Evolutionary conservation across 805 yeast genomes (phyloP), one percentile per base, ranked within the genome.

Genomic region (Starmerella roubikii): DNA sequence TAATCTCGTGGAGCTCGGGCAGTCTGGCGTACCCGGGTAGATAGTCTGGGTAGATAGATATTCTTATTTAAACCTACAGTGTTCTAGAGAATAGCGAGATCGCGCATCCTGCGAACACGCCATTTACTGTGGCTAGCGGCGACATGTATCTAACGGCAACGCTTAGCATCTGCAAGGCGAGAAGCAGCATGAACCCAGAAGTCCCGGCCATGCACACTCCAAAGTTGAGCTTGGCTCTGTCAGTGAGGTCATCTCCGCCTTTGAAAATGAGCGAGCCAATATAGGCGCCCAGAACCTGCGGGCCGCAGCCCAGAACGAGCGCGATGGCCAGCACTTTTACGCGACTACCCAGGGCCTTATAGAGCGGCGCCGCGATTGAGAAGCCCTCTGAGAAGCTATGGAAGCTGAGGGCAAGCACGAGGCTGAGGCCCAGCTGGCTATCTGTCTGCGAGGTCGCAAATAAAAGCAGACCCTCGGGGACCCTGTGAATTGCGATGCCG

Each of bases 381-480:
- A 91, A 85, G 0, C 97, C 98, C 57, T 88, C 98, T 18, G 86
- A 78, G 49, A 84, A 77, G 57, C 91, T 91, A 61, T 88, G 98
- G 22, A 91, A 72, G 11, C 85, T 73, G 54, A 88, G 66, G 34
- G 95, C 84, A 17, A 86, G 56, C 53, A 91, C 86, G 11, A 88
- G 83, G 13, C 83, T 69, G 17, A 84, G 50, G 0, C 97, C 96
- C 21, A 85, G 60, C 24, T 66, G 59, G 1, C 79, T 73, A 52
- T 78, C 81, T 0, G 74, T 76, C 41, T 65, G 63, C 2, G 84
- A 68, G 0, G 91, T 85, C 25, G 79, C 80, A 56, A 72, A 88
- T 33, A 93, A 78, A 39, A 88, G 75, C 53, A 88, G 82, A 0
- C 98, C 98, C 59, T 88, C 98, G 0, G 98, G 98, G 20, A 88